A percentile compares a stretch with the other conserved stretches of the same genome.
Evolutionary conservation across 345 rosid species (phyloP).

Genomic region (Cardamine resedifolia): DNA sequence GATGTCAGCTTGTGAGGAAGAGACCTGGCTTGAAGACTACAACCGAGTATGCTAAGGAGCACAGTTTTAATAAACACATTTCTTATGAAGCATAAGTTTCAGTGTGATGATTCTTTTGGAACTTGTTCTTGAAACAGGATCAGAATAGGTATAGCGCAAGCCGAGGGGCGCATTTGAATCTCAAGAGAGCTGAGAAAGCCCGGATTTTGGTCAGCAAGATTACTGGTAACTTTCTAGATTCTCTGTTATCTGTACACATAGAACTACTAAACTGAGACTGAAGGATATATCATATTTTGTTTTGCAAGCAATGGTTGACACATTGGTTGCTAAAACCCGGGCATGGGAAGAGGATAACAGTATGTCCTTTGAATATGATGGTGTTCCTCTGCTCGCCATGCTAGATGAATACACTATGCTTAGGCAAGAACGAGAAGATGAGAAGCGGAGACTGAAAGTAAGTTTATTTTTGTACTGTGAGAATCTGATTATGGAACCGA

Average conservation of each 20-base stretch:
- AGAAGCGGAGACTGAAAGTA: conserved; percentile 78
- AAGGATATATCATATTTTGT: conserved; percentile 12
- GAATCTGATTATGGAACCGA: background rate
- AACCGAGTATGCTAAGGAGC: conserved; percentile 51
- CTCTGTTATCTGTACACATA: background rate
- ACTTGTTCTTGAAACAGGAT: conserved; percentile 57
- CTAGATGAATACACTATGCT: conserved; percentile 92
- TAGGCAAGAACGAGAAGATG: conserved; percentile 94
- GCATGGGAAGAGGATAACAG: conserved; percentile 85
- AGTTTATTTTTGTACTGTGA: conserved; percentile 2
- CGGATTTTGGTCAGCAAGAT: conserved; percentile 86
- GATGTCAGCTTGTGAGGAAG: conserved; percentile 99
- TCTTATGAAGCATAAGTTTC: background rate
- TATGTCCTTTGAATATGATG: conserved; percentile 72
- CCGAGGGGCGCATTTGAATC: conserved; percentile 97
- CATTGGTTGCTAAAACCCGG: conserved; percentile 77
- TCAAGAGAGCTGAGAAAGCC: conserved; percentile 97
- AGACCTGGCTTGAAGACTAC: conserved; percentile 99
- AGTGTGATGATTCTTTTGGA: background rate
- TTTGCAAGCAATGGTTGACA: conserved; percentile 71
- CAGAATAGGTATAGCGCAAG: conserved; percentile 94
- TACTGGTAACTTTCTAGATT: conserved; percentile 54
- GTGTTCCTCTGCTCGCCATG: conserved; percentile 93
- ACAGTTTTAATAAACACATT: background rate
- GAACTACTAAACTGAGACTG: background rate